Base-by-base conservation (phyloP, 148 eudicot genomes). In the Polygonum aviculare region DNA sequence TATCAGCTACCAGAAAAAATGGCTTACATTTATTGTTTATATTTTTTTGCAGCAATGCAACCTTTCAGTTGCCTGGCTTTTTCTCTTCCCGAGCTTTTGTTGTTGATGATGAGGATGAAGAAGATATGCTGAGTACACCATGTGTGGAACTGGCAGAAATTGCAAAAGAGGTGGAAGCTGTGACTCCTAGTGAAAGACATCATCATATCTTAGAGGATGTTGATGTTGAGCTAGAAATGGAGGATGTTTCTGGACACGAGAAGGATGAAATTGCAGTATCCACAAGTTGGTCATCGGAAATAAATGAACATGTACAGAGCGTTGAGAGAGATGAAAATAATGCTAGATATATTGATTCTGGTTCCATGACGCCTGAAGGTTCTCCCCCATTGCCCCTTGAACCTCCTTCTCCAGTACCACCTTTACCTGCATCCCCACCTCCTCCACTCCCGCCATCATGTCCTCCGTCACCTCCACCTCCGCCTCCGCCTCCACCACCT, bases 211-310 rank as follows among this genome's bases (percentile, higher is more conserved):
- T 94, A 78, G 97, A 94, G 88, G 95, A 91, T 65, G 98, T 94
- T 76, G 97, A 94, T 83, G 98, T 94, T 83, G 98, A 94, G 84
- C 97, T 94, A 72, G 98, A 94, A 77, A 94, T 91, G 98, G 98
- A 94, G 88, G 97, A 91, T 85, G 93, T 86, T 51, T 87, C 90
- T 70, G 94, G 84, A 75, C 84, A 87, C 77, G 83, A 69, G 44
- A 91, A 87, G 82, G 97, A 86, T 79, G 98, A 83, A 78, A 67
- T 78, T 76, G 65, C 77, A 40, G 36, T 59, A 67, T 81, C 80
- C 71, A 67, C 77, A 31, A 78, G 69, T 78, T 81, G 59, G 72
- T 76, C 79, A 7, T 38, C 75, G 57, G 85, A 78, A 77, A 77
- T 75, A 65, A 82, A 72, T 65, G 65, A 77, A 2, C 77, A 71